Conservation (phyloP, 257 asterid species). For the Asclepias syriaca region DNA sequence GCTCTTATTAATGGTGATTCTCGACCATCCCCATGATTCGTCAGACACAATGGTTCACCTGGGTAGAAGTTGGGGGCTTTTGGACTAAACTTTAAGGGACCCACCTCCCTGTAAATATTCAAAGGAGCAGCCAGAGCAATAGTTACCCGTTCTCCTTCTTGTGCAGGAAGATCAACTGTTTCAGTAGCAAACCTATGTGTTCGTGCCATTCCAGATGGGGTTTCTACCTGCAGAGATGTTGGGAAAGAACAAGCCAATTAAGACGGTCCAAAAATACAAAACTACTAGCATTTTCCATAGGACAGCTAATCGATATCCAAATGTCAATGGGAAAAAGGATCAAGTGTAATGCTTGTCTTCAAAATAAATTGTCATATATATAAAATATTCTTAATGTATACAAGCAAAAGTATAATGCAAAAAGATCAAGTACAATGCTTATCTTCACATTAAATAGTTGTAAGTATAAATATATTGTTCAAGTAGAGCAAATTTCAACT, state of each 20-base stretch:
- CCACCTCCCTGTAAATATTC: slow-evolving; percentile 58
- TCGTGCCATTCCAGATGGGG: slow-evolving; percentile 86
- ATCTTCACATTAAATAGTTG: not conserved
- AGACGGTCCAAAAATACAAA: not conserved
- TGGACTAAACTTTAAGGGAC: slow-evolving; percentile 77
- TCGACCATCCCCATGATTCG: slow-evolving; percentile 81
- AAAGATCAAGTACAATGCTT: not conserved
- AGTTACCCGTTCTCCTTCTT: slow-evolving; percentile 92
- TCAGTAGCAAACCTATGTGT: slow-evolving; percentile 95
- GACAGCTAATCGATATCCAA: not conserved
- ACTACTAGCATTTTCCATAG: not conserved
- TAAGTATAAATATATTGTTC: not conserved
- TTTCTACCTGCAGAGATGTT: slow-evolving; percentile 56
- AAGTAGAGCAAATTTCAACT: not conserved
- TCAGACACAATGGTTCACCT: slow-evolving; percentile 90
- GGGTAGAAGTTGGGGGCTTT: slow-evolving; percentile 73
- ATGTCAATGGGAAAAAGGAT: not conserved
- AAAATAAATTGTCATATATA: not conserved
- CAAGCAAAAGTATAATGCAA: not conserved
- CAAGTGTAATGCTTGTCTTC: not conserved
- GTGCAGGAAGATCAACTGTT: slow-evolving; percentile 92
- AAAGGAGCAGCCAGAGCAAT: slow-evolving; percentile 81
- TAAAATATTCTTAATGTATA: not conserved
- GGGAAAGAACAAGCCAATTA: not conserved
- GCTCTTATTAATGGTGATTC: slow-evolving; percentile 78